Base-by-base conservation (phyloP, 768 basidiomycete genomes). In the Trametes cinnabarina region DNA sequence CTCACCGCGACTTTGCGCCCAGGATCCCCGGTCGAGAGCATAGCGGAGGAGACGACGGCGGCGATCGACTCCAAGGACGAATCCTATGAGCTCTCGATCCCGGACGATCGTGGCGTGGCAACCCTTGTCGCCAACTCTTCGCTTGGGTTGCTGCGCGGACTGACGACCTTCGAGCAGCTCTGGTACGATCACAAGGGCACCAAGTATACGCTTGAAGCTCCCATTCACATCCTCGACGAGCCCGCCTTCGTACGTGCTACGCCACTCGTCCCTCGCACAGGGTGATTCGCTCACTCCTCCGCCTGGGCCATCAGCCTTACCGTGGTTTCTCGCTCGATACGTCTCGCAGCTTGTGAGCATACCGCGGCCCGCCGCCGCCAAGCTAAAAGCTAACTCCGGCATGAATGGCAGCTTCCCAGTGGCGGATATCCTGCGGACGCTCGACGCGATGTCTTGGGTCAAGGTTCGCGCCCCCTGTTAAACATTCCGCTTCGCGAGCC, bases 281-380 rank as follows among this genome's bases (percentile, higher is more conserved):
- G n/a, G n/a, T n/a, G n/a, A n/a, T n/a, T n/a, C n/a, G n/a, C n/a
- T n/a, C n/a, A n/a, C n/a, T n/a, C n/a, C n/a, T n/a, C n/a, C n/a
- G n/a, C n/a, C n/a, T n/a, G n/a, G n/a, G n/a, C n/a, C n/a, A n/a
- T 22, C 63, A 87, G 85, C 84, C 85, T 0, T 87, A 86, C 65
- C 80, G 91, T n/a, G 89, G 87, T 6, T 79, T 91, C 52, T 82
- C 90, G 77, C 77, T 93, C 8, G 91, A 93, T 66, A 92, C 90
- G 0, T 76, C 88, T 0, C 75, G 90, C 30, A 86, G 91, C 69
- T 93, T 77, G 84, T 87, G 66, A 57, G 84, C 70, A n/a, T n/a
- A n/a, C n/a, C n/a, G n/a, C n/a, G n/a, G n/a, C n/a, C n/a, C n/a
- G n/a, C n/a, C n/a, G n/a, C n/a, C n/a, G n/a, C n/a, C n/a, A n/a